Evolutionary conservation across 331 rosid species (phyloP), one percentile per base, ranked within the genome.

Genomic region (Stylosanthes scabra): DNA sequence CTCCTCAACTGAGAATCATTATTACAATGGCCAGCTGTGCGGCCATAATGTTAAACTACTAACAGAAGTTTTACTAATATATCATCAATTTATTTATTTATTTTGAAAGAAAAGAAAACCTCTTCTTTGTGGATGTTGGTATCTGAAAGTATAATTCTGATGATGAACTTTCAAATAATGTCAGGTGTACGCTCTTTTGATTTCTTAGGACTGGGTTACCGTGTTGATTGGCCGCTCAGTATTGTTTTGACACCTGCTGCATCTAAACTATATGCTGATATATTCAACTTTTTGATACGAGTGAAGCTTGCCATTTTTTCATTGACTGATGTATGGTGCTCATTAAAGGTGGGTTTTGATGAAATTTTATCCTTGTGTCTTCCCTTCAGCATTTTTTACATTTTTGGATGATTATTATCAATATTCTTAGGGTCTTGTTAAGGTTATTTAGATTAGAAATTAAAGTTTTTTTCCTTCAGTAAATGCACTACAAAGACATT

Each of bases 131-230:
- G 15, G 44, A 9, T 42, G 39, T 52, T 37, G 50, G 69, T 49
- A 31, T 29, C n/a, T 60, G 15, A 64, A 76, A 40, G 37, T 74
- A 34, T 66, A 41, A 5, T 60, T 72, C 80, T 81, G 60, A 56
- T 78, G 62, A 31, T 60, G 29, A 62, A 15, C 67, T 66, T 73
- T 27, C 75, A 49, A 74, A 79, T 31, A 60, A 59, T 86, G 77
- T 90, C 90, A 94, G 99, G 96, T 52, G 89, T 94, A 58, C 91
- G 78, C 85, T 87, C 99, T 63, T 91, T 94, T 63, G 93, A 91
- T 81, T 94, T 94, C 85, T 75, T 94, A 76, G 97, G 97, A 81
- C 76, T 94, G 80, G 99, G 99, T 75, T 94, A 91, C 83, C 88
- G 78, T 11, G 97, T 91, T 79, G 90, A 91, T 67, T 91, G 99